Percentiles rank a stretch among this genome's conserved stretches.
These are phyloP conservation scores for Phytophthora meadii DNA, from an alignment of 352 stramenopile genomes.

Conservation along the genomic window DNA sequence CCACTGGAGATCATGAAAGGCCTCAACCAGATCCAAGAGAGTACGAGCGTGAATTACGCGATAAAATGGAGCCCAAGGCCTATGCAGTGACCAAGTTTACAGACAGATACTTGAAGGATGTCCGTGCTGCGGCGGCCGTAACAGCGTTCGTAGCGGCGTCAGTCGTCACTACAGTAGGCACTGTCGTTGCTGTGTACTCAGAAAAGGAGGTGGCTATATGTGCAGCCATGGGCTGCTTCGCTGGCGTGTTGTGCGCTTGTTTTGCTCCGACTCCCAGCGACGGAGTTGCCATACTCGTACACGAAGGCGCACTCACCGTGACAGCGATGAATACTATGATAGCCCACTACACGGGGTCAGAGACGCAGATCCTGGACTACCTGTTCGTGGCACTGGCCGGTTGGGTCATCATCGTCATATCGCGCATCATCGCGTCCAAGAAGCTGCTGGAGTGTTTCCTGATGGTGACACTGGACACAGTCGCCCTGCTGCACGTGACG, in stretches of 20 bases:
- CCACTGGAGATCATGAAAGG: constrained; percentile 21
- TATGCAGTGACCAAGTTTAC: constrained; percentile 42
- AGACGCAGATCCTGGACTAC: constrained; percentile 59
- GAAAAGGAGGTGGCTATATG: constrained; percentile 41
- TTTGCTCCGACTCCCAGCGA: constrained; percentile 49
- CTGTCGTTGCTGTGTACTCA: constrained; percentile 25
- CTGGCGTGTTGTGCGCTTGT: constrained; percentile 46
- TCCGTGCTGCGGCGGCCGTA: constrained; percentile 11
- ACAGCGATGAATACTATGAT: constrained; percentile 72
- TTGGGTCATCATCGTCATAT: constrained; percentile 58
- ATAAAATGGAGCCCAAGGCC: constrained; percentile 37
- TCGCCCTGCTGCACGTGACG: constrained; percentile 60
- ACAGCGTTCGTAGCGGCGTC: constrained; percentile 12
- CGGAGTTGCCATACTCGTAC: constrained; percentile 52
- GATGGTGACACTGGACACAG: constrained; percentile 60
- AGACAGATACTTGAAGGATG: constrained; percentile 28
- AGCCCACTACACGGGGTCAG: constrained; percentile 46
- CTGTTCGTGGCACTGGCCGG: constrained; percentile 65
- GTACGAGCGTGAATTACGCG: constrained; percentile 28
- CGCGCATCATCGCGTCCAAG: constrained; percentile 61
- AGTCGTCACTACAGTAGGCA: constrained; percentile 12
- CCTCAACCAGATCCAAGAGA: constrained; percentile 12
- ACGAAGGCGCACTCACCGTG: constrained; percentile 58
- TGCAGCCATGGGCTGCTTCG: constrained; percentile 33
- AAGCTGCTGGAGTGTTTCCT: constrained; percentile 63